Conservation (phyloP, 176 grass and related monocot genomes). For the sorghum (Sorghum bicolor) region DNA sequence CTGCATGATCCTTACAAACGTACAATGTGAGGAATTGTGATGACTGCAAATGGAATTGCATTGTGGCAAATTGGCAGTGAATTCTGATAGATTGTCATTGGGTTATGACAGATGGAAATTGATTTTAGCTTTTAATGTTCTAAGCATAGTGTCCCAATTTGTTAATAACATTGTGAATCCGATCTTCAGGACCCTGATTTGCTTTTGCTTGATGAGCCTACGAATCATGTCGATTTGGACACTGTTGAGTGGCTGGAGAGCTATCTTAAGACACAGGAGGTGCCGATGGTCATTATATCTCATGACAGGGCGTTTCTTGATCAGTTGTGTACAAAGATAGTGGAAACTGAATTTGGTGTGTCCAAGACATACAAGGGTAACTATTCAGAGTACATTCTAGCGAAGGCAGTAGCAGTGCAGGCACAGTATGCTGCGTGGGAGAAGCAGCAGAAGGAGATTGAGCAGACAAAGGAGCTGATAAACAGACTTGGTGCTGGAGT, state of each 20-base stretch:
- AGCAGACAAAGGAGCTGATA: constrained; percentile 88
- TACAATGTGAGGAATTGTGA: background rate
- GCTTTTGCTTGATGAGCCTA: constrained; percentile 91
- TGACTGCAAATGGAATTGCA: background rate
- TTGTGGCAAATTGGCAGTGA: background rate
- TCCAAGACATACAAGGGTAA: constrained; percentile 90
- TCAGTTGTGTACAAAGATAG: constrained; percentile 85
- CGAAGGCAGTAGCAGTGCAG: constrained; percentile 70
- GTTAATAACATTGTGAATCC: background rate
- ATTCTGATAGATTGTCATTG: background rate
- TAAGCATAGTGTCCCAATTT: background rate
- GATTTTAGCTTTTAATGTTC: background rate
- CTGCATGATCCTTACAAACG: background rate
- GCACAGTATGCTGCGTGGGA: constrained; percentile 81
- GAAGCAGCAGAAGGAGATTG: constrained; percentile 99
- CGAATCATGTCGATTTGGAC: constrained; percentile 95
- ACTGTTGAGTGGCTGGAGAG: constrained; percentile 94
- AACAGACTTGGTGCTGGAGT: constrained; percentile 87
- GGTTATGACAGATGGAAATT: background rate
- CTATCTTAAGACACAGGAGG: constrained; percentile 80
- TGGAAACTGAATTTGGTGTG: constrained; percentile 93
- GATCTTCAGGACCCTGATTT: constrained; percentile 86
- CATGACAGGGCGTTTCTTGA: constrained; percentile 97
- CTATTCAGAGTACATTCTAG: constrained; percentile 83
- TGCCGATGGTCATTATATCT: constrained; percentile 98